phyloP scores from a whole-genome alignment of 2,329 filamentous ascomycete genomes.

The Colletotrichum eremochloae region DNA sequence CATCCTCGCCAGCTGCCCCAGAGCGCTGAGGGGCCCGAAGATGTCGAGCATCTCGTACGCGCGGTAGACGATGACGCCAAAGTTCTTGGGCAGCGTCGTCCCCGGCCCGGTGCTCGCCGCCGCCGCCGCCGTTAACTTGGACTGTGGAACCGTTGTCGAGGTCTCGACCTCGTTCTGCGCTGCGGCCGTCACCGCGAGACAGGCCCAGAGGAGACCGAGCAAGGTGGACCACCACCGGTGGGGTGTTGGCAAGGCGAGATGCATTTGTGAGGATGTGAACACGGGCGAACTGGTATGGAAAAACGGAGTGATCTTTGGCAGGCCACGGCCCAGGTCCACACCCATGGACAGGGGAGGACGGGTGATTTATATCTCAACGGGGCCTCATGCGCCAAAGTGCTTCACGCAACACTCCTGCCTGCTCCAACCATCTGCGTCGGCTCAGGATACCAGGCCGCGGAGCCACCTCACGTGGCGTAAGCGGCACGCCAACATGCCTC shows the following conservation, averaged over 20 bases:
- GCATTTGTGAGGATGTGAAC: neutral
- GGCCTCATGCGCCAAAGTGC: neutral
- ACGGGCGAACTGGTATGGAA: neutral
- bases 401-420: neutral
- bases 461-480: neutral
- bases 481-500: neutral
- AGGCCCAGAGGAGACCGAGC: neutral
- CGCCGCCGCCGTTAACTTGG: too few relatives aligned
- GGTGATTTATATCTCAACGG: neutral
- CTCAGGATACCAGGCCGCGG: neutral
- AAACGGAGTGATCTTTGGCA: neutral
- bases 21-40: constrained; percentile 60
- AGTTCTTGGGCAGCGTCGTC: constrained; percentile 44
- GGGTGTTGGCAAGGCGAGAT: neutral
- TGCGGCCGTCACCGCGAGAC: neutral
- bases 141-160: neutral
- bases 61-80: constrained; percentile 60
- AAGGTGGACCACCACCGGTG: neutral
- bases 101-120: neutral
- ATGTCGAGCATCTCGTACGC: constrained; percentile 61
- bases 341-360: neutral
- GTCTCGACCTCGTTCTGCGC: neutral
- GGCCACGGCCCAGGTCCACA: neutral
- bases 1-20: constrained; percentile 44
- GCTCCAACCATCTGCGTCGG: neutral